phyloP scores from a whole-genome alignment of 768 basidiomycete genomes.

The Serendipita sp. region DNA sequence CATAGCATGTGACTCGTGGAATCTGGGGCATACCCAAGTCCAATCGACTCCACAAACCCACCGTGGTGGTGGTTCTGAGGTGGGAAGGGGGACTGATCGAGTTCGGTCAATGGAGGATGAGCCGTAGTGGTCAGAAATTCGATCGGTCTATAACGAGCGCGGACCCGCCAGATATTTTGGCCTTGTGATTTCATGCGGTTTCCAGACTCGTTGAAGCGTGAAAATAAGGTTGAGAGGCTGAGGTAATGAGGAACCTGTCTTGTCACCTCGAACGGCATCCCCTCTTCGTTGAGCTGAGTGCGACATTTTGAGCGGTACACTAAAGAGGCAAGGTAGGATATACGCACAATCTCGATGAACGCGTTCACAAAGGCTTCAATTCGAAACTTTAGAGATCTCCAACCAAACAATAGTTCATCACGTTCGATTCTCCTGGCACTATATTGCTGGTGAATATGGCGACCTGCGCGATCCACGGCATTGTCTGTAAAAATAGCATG shows the following conservation, averaged over 20 bases:
- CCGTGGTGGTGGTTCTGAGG: background rate
- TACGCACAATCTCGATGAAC: background rate
- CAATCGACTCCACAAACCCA: too few relatives aligned
- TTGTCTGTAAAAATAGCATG: background rate
- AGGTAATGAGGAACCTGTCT: slow-evolving; percentile 1
- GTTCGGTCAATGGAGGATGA: background rate
- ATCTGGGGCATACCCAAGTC: background rate
- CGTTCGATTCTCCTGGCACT: background rate
- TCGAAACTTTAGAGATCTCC: slow-evolving; percentile 1
- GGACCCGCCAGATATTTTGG: background rate
- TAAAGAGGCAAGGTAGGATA: too few relatives aligned
- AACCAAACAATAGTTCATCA: background rate
- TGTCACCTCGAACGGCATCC: background rate
- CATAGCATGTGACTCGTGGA: background rate
- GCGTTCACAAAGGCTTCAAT: slow-evolving; percentile 3
- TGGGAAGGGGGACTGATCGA: background rate
- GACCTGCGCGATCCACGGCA: background rate
- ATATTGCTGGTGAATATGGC: background rate
- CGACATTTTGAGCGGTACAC: background rate
- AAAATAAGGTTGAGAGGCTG: background rate
- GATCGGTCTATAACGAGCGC: background rate
- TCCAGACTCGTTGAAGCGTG: slow-evolving; percentile 6
- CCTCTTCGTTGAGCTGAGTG: background rate
- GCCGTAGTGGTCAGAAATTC: background rate
- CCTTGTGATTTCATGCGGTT: slow-evolving; percentile 6